phyloP scores from a whole-genome alignment of 345 rosid genomes.

The Schrenkiella parvula region DNA sequence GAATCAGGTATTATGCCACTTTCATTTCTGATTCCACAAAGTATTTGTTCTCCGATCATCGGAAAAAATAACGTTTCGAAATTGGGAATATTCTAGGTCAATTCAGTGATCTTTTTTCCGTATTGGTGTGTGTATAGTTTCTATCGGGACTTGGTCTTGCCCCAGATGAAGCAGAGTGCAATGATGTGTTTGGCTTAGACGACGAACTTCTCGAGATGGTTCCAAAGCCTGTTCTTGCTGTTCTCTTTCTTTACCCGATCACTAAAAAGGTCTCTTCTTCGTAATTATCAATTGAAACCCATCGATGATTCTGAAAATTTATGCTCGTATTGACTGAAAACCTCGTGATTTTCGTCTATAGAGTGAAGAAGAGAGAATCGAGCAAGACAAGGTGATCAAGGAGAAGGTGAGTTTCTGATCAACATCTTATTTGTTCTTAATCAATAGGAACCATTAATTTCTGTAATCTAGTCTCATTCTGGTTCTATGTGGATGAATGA shows the following conservation, averaged over 20 bases:
- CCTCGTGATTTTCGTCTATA: constrained; percentile 4
- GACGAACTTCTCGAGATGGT: constrained; percentile 84
- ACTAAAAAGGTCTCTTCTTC: constrained; percentile 54
- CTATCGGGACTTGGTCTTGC: constrained; percentile 84
- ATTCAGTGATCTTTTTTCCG: not conserved
- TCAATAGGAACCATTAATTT: not conserved
- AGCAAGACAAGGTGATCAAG: constrained; percentile 57
- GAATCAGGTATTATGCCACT: constrained; percentile 67
- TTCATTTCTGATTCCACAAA: not conserved
- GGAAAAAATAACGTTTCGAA: not conserved
- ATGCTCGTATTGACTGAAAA: not conserved
- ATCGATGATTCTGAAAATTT: not conserved
- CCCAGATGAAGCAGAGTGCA: constrained; percentile 63
- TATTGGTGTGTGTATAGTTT: constrained; percentile 45
- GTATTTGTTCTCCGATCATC: constrained; percentile 15
- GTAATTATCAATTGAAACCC: not conserved
- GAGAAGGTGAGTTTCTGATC: constrained; percentile 41
- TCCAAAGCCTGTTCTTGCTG: constrained; percentile 90
- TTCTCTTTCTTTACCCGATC: constrained; percentile 80
- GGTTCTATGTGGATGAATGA: constrained; percentile 14
- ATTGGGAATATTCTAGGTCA: not conserved
- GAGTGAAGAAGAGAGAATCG: constrained; percentile 77
- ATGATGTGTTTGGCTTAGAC: constrained; percentile 87
- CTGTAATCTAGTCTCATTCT: not conserved
- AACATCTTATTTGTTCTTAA: not conserved